Evolutionary conservation across 208 protist genomes (phyloP), one percentile per base, ranked within the genome.

Genomic region (Strigomonas galati): DNA sequence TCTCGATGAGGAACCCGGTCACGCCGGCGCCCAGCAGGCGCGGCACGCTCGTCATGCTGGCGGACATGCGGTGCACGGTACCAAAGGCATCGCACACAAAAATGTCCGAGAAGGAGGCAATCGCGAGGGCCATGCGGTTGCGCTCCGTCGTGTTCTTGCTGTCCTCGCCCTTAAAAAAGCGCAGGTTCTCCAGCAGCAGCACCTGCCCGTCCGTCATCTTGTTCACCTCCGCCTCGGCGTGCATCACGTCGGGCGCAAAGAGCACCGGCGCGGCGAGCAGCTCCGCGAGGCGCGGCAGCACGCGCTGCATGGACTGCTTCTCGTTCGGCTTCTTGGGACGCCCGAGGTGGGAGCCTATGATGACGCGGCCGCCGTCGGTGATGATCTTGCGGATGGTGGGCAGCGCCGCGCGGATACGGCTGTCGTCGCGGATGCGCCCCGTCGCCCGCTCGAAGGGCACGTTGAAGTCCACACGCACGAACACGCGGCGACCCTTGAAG

Each of bases 81-180:
- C 99, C 99, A 77, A 99, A 99, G 5, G 98, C 98, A 83, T 99
- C 99, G 76, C 98, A 98, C 10, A 99, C 94, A 82, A 98, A 99
- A 48, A 99, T 93, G 78, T 99, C 99, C 71, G 84, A 97, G 52
- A 86, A 95, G 46, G 77, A 74, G 9, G 91, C 92, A 4, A 99
- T 85, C 53, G 93, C 91, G n/a, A 89, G 79, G 0, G 89, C 79
- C 76, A 95, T 79, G 12, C 57, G 67, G 30, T 95, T 93, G 31
- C 81, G 84, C 40, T 93, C 53, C 0, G 62, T 44, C 10, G 70
- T 72, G 27, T 91, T 85, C 69, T 94, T 97, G 67, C 96, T 97
- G 78, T 99, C 98, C 78, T 99, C 98, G 61, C 99, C 98, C 52
- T 88, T 62, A 79, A 99, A 98, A 84, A 99, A 99, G 57, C 99